phyloP scores from a whole-genome alignment of 805 yeast species.

The Debaryomyces prosopidis region DNA sequence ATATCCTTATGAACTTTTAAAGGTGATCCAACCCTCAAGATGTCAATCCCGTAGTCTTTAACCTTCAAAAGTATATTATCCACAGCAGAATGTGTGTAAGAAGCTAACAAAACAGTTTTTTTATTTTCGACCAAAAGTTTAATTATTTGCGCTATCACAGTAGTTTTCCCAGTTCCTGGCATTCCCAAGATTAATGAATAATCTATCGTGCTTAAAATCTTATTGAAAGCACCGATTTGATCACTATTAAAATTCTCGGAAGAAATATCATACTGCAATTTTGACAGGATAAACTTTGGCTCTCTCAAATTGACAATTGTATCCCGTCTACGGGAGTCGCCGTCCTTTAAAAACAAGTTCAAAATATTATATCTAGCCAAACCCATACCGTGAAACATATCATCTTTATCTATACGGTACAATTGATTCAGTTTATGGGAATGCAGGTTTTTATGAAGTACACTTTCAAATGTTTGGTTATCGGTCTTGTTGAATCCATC shows the following conservation, averaged over 20 bases:
- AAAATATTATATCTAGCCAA: slow-evolving; percentile 75
- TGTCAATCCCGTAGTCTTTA: slow-evolving; percentile 28
- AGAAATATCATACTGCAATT: slow-evolving; percentile 15
- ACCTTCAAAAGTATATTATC: slow-evolving; percentile 86
- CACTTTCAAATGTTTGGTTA: slow-evolving; percentile 56
- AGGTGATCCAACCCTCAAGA: slow-evolving; percentile 68
- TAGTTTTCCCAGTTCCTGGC: slow-evolving; percentile 87
- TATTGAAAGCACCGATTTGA: slow-evolving; percentile 68
- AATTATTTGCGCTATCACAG: slow-evolving; percentile 79
- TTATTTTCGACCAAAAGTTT: slow-evolving; percentile 56
- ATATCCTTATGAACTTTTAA: slow-evolving; percentile 64
- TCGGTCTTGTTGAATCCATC: slow-evolving; percentile 41
- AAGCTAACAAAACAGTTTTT: slow-evolving; percentile 73
- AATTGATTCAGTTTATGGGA: slow-evolving; percentile 10
- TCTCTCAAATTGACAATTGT: slow-evolving; percentile 53
- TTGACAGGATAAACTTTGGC: slow-evolving; percentile 44
- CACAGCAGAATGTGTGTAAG: slow-evolving; percentile 94
- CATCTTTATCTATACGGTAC: slow-evolving; percentile 81
- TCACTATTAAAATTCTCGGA: slow-evolving; percentile 57
- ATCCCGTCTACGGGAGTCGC: slow-evolving; percentile 45
- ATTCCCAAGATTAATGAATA: slow-evolving; percentile 86
- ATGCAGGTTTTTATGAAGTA: slow-evolving; percentile 24
- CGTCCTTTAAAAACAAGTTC: slow-evolving; percentile 58
- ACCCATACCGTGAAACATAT: slow-evolving; percentile 70
- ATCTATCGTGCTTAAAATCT: slow-evolving; percentile 65